Base-by-base conservation (phyloP, 371 early-diverging fungal species). In the Mortierella sp. region DNA sequence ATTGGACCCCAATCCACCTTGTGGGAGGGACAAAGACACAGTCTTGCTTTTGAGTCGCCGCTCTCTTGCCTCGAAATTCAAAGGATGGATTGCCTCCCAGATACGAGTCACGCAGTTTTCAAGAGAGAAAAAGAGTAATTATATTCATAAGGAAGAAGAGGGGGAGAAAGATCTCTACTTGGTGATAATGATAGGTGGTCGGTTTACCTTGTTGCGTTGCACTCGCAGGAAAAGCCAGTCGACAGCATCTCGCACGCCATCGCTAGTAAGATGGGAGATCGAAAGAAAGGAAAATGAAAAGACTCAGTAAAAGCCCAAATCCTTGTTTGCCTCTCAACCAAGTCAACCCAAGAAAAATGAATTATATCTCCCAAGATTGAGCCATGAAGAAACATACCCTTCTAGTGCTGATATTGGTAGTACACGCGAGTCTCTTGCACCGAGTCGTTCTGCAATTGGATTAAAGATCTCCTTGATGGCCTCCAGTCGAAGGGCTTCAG, bases 381-480 rank as follows among this genome's bases (percentile, higher is more conserved):
- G 11, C n/a, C 51, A 51, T 51, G 21, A 5, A 15, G 16, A 37
- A 37, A 37, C 81, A 80, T 84, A 94, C 95, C 96, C 96, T 81
- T 88, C 85, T 58, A 94, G 76, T n/a, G 94, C 96, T 57, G 92
- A 92, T 50, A 94, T 87, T 61, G 90, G 89, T 59, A 92, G 67
- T 9, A 91, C 91, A 62, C 89, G 69, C 1, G 89, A 89, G 75
- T 93, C 93, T 60, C 93, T 84, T 23, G 91, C 89, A 11, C 91
- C 97, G 11, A 98, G 81, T 50, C 86, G 87, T 19, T 92, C 84
- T 11, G 97, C 97, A 69, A 97, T 92, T 57, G 87, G 88, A 77
- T 97, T 98, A 66, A 98, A 94, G 25, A 93, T 85, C 67, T 97
- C 96, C 76, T 98, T 96, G 68, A 97, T 89, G 53, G 93, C 88